Evolutionary conservation across 495 filamentous ascomycete species (phyloP).

Genomic region (Cercophora newfieldiana): DNA sequence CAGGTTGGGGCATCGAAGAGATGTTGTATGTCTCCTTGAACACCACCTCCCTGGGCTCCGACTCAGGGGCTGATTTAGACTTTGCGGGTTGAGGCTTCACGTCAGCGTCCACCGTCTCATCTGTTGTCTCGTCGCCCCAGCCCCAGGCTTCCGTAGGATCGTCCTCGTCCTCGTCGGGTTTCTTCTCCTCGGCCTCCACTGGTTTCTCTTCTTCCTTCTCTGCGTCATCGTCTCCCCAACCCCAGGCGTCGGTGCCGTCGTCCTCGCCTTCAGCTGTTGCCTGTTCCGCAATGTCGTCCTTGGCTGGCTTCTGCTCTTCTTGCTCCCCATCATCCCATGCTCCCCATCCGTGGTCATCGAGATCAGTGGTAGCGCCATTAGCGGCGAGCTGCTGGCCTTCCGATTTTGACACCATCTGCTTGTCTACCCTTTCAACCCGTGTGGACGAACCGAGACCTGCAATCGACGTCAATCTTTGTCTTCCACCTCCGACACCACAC

Average conservation of each 20-base stretch:
- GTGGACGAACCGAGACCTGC: slow-evolving; percentile 58
- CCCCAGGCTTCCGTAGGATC: slow-evolving; percentile 67
- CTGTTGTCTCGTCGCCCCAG: slow-evolving; percentile 56
- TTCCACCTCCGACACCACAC: too few species aligned
- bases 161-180: slow-evolving; percentile 45
- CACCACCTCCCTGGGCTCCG: slow-evolving; percentile 57
- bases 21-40: slow-evolving; percentile 85
- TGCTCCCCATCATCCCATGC: slow-evolving; percentile 66
- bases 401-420: slow-evolving; percentile 66
- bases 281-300: neutral
- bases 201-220: slow-evolving; percentile 22
- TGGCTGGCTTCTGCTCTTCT: slow-evolving; percentile 25
- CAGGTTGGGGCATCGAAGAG: slow-evolving; percentile 76
- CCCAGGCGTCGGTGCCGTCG: slow-evolving; percentile 58
- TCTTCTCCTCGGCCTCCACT: slow-evolving; percentile 21
- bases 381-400: slow-evolving; percentile 62
- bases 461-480: neutral
- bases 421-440: slow-evolving; percentile 80
- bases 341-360: slow-evolving; percentile 70
- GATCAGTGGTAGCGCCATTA: slow-evolving; percentile 47
- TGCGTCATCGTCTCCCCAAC: slow-evolving; percentile 59
- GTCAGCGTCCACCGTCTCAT: neutral
- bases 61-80: slow-evolving; percentile 12
- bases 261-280: slow-evolving; percentile 37
- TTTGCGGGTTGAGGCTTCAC: slow-evolving; percentile 18